Conservation (phyloP, 1,139 yeast genomes). For the Zhuliangozyma blackwelliae region DNA sequence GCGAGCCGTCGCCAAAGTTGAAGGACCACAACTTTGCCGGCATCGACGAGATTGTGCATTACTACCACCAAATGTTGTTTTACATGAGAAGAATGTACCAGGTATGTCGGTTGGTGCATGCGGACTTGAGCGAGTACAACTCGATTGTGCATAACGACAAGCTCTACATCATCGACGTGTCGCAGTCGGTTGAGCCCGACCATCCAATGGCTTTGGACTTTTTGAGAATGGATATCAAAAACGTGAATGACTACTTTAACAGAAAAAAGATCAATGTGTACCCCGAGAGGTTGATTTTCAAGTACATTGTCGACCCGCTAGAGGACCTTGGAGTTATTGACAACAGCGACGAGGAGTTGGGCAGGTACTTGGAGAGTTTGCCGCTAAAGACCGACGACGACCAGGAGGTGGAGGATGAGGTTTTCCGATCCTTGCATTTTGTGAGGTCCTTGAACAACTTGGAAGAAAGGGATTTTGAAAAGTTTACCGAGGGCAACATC, state of each 20-base stretch:
- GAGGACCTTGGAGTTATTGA: conserved; percentile 34
- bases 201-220: conserved; percentile 97
- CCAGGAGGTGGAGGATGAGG: conserved; percentile 66
- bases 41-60: conserved; percentile 58
- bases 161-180: conserved; percentile 89
- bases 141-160: conserved; percentile 78
- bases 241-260: conserved; percentile 82
- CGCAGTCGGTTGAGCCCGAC: conserved; percentile 96
- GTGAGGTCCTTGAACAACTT: conserved; percentile 69
- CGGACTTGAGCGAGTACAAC: conserved; percentile 94
- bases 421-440: conserved; percentile 82
- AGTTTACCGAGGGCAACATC: conserved; percentile 76
- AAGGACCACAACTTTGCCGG: conserved; percentile 72
- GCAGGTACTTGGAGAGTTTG: conserved; percentile 35
- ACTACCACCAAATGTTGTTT: conserved; percentile 74
- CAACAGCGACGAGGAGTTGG: conserved; percentile 39
- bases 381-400: conserved; percentile 48
- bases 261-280: conserved; percentile 69
- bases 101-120: conserved; percentile 88
- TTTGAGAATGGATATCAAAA: conserved; percentile 94
- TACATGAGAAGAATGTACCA: conserved; percentile 87
- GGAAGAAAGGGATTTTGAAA: conserved; percentile 85
- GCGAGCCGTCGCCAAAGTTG: conserved; percentile 83
- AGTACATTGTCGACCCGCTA: conserved; percentile 53
- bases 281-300: conserved; percentile 77